Percentiles rank a stretch among this genome's conserved stretches.
phyloP scores from a whole-genome alignment of 306 rosid genomes.

The Vigna radiata region DNA sequence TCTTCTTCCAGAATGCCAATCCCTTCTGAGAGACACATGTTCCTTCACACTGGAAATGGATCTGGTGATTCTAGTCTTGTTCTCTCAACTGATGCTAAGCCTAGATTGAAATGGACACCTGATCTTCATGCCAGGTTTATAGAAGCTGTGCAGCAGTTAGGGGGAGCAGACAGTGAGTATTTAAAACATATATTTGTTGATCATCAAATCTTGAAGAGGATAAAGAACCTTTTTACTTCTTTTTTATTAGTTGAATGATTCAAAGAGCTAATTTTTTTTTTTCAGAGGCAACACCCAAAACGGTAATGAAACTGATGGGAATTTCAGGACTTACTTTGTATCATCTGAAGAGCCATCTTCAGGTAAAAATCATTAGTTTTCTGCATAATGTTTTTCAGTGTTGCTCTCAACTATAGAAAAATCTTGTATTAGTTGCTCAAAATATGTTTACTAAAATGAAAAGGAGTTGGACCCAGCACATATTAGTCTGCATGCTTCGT shows the following conservation, averaged over 20 bases:
- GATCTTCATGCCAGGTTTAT: slow-evolving; percentile 87
- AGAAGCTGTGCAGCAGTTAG: slow-evolving; percentile 83
- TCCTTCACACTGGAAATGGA: slow-evolving; percentile 63
- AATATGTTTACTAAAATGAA: background rate
- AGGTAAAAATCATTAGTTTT: slow-evolving; percentile 58
- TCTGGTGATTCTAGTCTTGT: slow-evolving; percentile 80
- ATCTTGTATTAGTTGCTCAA: background rate
- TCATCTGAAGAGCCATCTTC: slow-evolving; percentile 92
- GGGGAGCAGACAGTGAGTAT: slow-evolving; percentile 90
- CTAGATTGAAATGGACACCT: slow-evolving; percentile 88
- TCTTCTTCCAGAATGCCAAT: slow-evolving; percentile 65
- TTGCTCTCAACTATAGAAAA: background rate
- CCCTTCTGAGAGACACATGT: slow-evolving; percentile 68
- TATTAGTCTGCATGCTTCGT: background rate
- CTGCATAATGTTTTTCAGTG: background rate
- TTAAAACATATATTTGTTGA: background rate
- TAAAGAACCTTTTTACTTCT: background rate
- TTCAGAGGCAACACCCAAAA: slow-evolving; percentile 97
- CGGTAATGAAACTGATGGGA: slow-evolving; percentile 92
- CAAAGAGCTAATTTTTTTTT: background rate
- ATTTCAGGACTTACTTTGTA: slow-evolving; percentile 87
- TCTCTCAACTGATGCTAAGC: slow-evolving; percentile 93
- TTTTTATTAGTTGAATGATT: slow-evolving; percentile 23
- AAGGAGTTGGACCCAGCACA: background rate
- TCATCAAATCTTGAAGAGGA: slow-evolving; percentile 11